These are phyloP conservation scores for Monosporascus sp. DNA, from an alignment of 2,329 filamentous ascomycete genomes.

Conservation along the genomic window DNA sequence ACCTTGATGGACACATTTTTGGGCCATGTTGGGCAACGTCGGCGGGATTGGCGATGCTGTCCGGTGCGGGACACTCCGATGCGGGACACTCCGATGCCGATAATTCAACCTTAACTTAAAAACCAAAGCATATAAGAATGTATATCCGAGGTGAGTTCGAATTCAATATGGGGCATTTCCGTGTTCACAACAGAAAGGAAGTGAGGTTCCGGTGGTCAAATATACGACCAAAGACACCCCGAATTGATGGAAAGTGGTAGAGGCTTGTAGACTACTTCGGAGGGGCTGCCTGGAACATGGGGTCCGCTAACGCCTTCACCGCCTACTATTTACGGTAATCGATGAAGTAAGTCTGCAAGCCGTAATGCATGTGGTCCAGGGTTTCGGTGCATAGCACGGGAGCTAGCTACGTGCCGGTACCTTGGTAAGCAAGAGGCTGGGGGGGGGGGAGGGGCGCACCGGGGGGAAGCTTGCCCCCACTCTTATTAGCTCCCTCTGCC, in stretches of 20 bases:
- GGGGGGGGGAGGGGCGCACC: too few relatives aligned
- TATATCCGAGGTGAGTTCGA: too few relatives aligned
- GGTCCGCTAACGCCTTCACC: not conserved
- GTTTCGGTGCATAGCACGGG: not conserved
- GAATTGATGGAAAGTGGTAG: not conserved
- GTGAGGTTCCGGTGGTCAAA: not conserved
- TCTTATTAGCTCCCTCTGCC: too few relatives aligned
- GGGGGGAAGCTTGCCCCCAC: too few relatives aligned
- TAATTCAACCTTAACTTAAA: too few relatives aligned
- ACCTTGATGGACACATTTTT: conserved; percentile 94
- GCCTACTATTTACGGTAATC: not conserved
- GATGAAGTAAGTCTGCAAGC: not conserved
- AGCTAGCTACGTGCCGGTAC: not conserved
- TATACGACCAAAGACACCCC: not conserved
- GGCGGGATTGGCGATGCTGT: too few relatives aligned
- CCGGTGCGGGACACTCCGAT: too few relatives aligned
- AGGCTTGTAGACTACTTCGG: not conserved
- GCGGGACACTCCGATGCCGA: too few relatives aligned
- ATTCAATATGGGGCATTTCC: too few relatives aligned
- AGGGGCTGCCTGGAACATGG: not conserved
- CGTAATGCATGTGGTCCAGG: not conserved
- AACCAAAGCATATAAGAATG: too few relatives aligned
- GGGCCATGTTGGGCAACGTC: conserved; percentile 46
- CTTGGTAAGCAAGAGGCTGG: not conserved
- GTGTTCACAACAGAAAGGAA: too few relatives aligned